Base-by-base conservation (phyloP, 2,329 filamentous ascomycete genomes). In the Alternaria triticina region DNA sequence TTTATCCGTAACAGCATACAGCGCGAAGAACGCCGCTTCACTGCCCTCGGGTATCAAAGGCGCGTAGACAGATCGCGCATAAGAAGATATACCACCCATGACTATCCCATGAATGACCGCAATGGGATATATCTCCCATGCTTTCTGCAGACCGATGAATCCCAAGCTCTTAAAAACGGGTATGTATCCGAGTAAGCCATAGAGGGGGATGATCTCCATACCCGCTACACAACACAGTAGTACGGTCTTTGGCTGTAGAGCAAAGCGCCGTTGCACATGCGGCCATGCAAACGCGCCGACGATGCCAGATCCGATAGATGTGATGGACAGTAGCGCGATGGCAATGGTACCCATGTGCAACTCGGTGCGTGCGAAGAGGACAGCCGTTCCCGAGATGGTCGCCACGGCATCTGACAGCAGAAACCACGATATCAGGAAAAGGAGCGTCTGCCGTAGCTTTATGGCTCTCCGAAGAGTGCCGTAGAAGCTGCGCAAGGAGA, bases 1-100 rank as follows among this genome's bases (percentile, higher is more conserved):
- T 79, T 97, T 98, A 79, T 98, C 95, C 1, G 95, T 97, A 63
- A 97, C 96, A 44, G 95, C 94, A 77, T 97, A 97, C 2, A 97
- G 84, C 0, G 94, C 94, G 76, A 96, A 97, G 74, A 98, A 97
- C 0, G 94, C 93, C 0, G 94, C 93, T 81, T 98, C 95, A 15
- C 91, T 94, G 7, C 94, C 94, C 0, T 93, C 92, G 1, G 95
- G 95, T 55, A 98, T 96, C 60, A 97, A 86, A 74, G 96, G 91
- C 10, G 93, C 93, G 75, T 92, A 98, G 15, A 97, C 87, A 45
- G 92, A 93, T 20, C 95, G 90, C 75, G 94, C 97, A 79, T 97
- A 97, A 11, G 91, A 91, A 47, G 91, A 92, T 17, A 97, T 83
- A 0, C 95, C 94, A 28, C 94, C 94, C 71, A 97, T 90, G 5